phyloP scores from a whole-genome alignment of 2,329 filamentous ascomycete species.

The Orbilia javanica region DNA sequence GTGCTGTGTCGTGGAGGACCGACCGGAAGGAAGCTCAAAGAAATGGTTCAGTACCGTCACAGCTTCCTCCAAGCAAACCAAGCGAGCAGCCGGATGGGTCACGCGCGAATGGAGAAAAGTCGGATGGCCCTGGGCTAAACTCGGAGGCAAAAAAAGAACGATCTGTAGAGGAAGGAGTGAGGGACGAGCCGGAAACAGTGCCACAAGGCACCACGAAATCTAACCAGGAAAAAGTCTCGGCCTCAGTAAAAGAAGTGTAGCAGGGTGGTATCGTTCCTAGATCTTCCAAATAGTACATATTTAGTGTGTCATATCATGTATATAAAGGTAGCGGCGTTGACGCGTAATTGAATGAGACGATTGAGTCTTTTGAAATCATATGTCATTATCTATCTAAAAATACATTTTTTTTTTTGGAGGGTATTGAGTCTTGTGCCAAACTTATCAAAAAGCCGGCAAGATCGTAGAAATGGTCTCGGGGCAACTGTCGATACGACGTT shows the following conservation, averaged over 20 bases:
- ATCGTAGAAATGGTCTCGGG: slow-evolving; percentile 11
- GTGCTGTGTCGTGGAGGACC: background rate
- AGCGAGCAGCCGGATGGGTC: background rate
- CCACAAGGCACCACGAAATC: background rate
- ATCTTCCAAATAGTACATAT: background rate
- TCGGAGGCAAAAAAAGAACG: background rate
- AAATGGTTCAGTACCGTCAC: background rate
- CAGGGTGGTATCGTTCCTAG: background rate
- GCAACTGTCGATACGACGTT: background rate
- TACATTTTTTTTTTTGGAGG: slow-evolving; percentile 18
- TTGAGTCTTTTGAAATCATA: background rate
- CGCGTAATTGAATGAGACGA: background rate
- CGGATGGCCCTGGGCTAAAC: background rate
- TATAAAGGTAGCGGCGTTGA: slow-evolving; percentile 11
- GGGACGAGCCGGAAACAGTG: background rate
- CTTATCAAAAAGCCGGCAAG: slow-evolving; percentile 15
- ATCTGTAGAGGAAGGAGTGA: background rate
- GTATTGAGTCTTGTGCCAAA: background rate
- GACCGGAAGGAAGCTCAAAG: background rate
- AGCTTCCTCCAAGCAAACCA: background rate
- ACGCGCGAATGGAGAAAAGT: background rate
- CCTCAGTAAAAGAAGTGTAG: background rate
- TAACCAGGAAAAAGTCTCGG: background rate
- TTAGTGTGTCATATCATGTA: slow-evolving; percentile 12
- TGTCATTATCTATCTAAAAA: slow-evolving; percentile 41